Base-by-base conservation (phyloP, 768 basidiomycete genomes). In the Leccinum variicolor region DNA sequence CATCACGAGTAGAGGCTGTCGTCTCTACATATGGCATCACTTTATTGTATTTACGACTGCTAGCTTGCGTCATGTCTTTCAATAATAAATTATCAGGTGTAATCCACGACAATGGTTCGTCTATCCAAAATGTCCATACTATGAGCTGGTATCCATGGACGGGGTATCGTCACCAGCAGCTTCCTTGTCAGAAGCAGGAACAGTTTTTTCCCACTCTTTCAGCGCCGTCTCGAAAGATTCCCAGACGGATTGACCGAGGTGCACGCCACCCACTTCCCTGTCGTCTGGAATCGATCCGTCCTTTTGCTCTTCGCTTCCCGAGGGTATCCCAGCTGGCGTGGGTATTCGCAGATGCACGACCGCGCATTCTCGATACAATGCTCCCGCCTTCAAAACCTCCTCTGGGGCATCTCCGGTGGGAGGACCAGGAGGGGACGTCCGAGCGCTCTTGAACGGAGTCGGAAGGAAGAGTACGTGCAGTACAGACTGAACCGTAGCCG, bases 391-490 rank as follows among this genome's bases (percentile, higher is more conserved):
- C 43, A 92, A 76, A 3, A 89, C 81, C 64, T 92, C 89, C 56
- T 82, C 83, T 6, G 76, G 73, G 52, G 72, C 23, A 25, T 56
- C 63, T 21, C 63, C 63, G 13, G 43, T 11, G 5, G 63, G 15
- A 7, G 60, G 50, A 28, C 29, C 23, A 9, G 39, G n/a, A 48
- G 61, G 49, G 7, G 67, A 52, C 1, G 67, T 50, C 36, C 71
- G 72, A 4, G 78, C 66, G 41, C 79, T 74, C 70, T 89, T 90
- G 75, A 89, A 85, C 3, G 89, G 89, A 3, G 87, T 90, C 1
- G 90, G 90, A 15, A 92, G 79, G 69, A 90, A 94, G 14, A 96
- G 80, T 0, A 81, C 86, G 59, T 93, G 93, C 3, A 94, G 72
- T n/a, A 94, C 76, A 3, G 85, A 81, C 67, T 96, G 90, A n/a